Evolutionary conservation across 495 filamentous ascomycete species (phyloP).

Genomic region (Talaromyces adpressus): DNA sequence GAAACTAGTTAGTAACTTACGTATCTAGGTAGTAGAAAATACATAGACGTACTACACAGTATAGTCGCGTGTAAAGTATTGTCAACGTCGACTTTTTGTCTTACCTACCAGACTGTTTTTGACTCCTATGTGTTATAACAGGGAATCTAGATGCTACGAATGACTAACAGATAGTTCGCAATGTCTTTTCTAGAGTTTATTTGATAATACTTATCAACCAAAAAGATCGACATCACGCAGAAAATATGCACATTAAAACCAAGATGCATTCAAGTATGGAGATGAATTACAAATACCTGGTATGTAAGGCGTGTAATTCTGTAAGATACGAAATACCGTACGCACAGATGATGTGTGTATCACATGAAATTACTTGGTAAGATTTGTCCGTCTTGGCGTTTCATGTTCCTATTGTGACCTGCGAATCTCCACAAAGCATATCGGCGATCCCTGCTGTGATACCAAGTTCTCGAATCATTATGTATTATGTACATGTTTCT

Average conservation of each 20-base stretch:
- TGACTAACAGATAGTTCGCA: not conserved
- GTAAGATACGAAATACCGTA: not conserved
- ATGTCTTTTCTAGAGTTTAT: not conserved
- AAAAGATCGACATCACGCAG: not conserved
- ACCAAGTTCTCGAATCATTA: not conserved
- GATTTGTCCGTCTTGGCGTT: not conserved
- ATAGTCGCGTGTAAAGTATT: no score
- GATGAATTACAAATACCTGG: not conserved
- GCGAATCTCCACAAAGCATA: not conserved
- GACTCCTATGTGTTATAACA: not conserved
- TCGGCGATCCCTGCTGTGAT: not conserved
- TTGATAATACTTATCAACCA: not conserved
- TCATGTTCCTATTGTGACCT: not conserved
- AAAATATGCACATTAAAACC: not conserved
- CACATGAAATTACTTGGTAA: not conserved
- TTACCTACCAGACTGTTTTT: no score
- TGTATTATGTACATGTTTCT: not conserved
- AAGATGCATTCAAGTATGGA: not conserved
- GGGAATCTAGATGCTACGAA: not conserved
- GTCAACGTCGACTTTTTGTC: not conserved
- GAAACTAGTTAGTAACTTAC: not conserved
- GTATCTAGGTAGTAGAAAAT: not conserved
- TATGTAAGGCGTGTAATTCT: not conserved
- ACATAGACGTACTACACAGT: no score
- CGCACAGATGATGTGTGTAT: not conserved